A percentile compares a stretch with the other conserved stretches of the same genome.
Evolutionary conservation across 179 eudicot genomes (phyloP).

Genomic region (Camellia oleifera): DNA sequence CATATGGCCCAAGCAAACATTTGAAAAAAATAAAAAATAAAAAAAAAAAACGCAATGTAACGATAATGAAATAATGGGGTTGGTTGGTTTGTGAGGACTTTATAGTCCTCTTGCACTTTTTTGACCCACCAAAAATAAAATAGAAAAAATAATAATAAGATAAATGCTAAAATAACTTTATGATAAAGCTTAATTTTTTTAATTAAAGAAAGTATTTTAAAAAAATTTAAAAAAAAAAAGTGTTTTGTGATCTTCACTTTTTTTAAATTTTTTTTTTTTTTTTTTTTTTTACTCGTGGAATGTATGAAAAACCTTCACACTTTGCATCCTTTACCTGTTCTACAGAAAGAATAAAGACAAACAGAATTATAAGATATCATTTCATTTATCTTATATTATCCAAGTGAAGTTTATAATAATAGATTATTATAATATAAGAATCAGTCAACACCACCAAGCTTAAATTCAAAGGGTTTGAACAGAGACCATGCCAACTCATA

Average conservation of each 20-base stretch:
- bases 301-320: too few species aligned
- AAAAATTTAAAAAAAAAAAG: too few species aligned
- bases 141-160: not conserved
- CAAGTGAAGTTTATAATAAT: not conserved
- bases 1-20: too few species aligned
- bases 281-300: too few species aligned
- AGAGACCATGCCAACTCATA: not conserved
- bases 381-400: not conserved
- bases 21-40: too few species aligned
- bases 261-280: too few species aligned
- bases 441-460: not conserved
- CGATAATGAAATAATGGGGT: not conserved
- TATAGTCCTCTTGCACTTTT: slow-evolving; percentile 5
- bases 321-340: not conserved
- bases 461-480: not conserved
- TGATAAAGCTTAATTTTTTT: too few species aligned
- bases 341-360: not conserved
- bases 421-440: not conserved
- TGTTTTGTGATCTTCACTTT: too few species aligned
- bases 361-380: not conserved
- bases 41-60: not conserved
- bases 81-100: not conserved
- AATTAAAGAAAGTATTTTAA: too few species aligned
- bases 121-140: slow-evolving; percentile 5
- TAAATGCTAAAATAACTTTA: too few species aligned